Conservation (phyloP, 1,284 basidiomycete species). For the Lignosus rhinocerotis region DNA sequence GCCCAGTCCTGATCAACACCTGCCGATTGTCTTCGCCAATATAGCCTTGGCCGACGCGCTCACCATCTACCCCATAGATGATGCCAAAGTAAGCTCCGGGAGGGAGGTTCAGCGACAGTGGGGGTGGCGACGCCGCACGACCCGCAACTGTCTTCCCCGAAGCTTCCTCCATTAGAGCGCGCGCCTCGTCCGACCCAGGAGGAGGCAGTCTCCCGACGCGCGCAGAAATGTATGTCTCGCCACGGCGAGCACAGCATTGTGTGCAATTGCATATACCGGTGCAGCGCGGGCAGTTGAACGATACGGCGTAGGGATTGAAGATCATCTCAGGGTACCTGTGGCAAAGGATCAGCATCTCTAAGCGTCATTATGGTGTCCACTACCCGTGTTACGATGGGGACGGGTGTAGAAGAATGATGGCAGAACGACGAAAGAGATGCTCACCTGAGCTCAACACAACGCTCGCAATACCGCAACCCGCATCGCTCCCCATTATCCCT, state of each 20-base stretch:
- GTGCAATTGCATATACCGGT: constrained; percentile 30
- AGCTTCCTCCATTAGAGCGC: constrained; percentile 12
- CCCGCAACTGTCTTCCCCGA: not conserved
- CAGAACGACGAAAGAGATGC: constrained; percentile 1
- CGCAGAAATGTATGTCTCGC: constrained; percentile 29
- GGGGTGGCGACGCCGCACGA: not conserved
- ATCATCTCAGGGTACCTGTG: constrained; percentile 28
- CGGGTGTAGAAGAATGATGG: not conserved
- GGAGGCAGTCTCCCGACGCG: constrained; percentile 17
- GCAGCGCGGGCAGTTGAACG: constrained; percentile 31
- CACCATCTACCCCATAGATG: constrained; percentile 22
- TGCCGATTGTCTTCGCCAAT: constrained; percentile 9
- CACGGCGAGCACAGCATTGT: constrained; percentile 24
- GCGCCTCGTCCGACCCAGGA: constrained; percentile 11
- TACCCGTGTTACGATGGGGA: too few species aligned
- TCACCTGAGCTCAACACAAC: constrained; percentile 30
- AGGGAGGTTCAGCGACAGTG: constrained; percentile 4
- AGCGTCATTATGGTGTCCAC: not conserved
- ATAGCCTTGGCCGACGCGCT: constrained; percentile 25
- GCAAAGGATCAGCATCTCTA: not conserved
- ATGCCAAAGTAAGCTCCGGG: constrained; percentile 24
- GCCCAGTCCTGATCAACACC: not conserved
- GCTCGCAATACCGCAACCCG: constrained; percentile 27
- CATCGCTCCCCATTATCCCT: constrained; percentile 22
- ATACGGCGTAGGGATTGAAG: constrained; percentile 23